Evolutionary conservation across 1,139 yeast genomes (phyloP).

Genomic region (Candida sp.): DNA sequence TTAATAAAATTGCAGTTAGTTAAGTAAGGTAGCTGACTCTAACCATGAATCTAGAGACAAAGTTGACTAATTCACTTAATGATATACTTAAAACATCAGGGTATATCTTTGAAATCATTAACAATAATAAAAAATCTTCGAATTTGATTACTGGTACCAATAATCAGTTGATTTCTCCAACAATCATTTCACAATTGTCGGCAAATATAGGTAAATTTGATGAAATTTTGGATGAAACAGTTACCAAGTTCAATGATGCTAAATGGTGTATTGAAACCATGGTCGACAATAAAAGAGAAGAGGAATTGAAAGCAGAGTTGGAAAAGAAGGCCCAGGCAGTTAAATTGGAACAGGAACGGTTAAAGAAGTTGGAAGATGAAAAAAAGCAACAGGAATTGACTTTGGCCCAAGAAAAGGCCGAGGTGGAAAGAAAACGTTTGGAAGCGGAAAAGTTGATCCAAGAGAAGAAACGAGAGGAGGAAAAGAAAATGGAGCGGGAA

Average conservation of each 20-base stretch:
- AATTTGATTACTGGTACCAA: conserved; percentile 43
- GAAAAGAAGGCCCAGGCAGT: conserved; percentile 28
- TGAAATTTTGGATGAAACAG: conserved; percentile 42
- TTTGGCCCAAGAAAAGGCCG: conserved; percentile 11
- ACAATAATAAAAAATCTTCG: conserved; percentile 40
- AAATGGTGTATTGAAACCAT: conserved; percentile 46
- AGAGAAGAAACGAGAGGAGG: conserved; percentile 16
- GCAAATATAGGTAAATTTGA: conserved; percentile 37
- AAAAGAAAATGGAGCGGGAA: conserved; percentile 11
- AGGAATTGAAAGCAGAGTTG: conserved; percentile 37
- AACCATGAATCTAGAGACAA: conserved; percentile 37
- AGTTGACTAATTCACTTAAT: conserved; percentile 37
- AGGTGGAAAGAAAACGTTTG: conserved; percentile 13
- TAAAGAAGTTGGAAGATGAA: conserved; percentile 10
- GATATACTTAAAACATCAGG: conserved; percentile 44
- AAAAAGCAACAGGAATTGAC: conserved; percentile 15
- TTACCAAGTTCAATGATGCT: conserved; percentile 42
- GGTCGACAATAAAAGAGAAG: conserved; percentile 40
- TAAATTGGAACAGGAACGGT: conserved; percentile 7
- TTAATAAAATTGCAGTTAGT: no score
- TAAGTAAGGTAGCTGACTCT: no score
- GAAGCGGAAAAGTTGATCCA: conserved; percentile 11
- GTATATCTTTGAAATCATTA: conserved; percentile 42
- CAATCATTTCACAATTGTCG: conserved; percentile 38
- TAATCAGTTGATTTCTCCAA: conserved; percentile 40